A percentile compares a stretch with the other conserved stretches of the same genome.
Evolutionary conservation across 2,329 filamentous ascomycete species (phyloP).

Genomic region (Clonostachys rhizophaga): DNA sequence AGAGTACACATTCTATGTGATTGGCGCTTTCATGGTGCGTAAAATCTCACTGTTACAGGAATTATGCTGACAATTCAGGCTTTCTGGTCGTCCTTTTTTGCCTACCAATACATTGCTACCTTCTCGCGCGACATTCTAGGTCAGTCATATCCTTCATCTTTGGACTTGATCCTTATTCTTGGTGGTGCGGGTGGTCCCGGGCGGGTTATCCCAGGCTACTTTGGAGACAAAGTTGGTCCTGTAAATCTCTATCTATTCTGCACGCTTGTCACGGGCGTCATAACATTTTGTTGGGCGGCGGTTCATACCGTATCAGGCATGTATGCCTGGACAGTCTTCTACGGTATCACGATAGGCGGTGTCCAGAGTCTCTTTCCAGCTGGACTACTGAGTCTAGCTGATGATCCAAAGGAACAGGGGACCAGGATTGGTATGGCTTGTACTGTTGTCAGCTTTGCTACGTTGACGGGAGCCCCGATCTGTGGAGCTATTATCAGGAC

Average conservation of each 20-base stretch:
- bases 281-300: slow-evolving; percentile 54
- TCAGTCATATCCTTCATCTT: slow-evolving; percentile 46
- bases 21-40: slow-evolving; percentile 21
- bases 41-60: not conserved
- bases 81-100: slow-evolving; percentile 30
- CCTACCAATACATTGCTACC: slow-evolving; percentile 42
- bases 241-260: slow-evolving; percentile 56
- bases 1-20: slow-evolving; percentile 23
- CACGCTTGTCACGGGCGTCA: slow-evolving; percentile 28
- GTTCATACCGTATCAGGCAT: slow-evolving; percentile 43
- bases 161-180: slow-evolving; percentile 63
- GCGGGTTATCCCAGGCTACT: slow-evolving; percentile 50
- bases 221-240: slow-evolving; percentile 53
- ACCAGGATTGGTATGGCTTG: slow-evolving; percentile 50
- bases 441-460: slow-evolving; percentile 25
- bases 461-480: not conserved
- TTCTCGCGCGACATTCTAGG: slow-evolving; percentile 29
- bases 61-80: too few relatives aligned
- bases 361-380: slow-evolving; percentile 64
- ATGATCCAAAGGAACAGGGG: not conserved
- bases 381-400: not conserved
- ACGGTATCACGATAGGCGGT: slow-evolving; percentile 56
- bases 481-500: slow-evolving; percentile 5
- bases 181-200: slow-evolving; percentile 44
- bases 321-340: slow-evolving; percentile 57